Base-by-base conservation (phyloP, 495 filamentous ascomycete species). In the Parmelia sp. region DNA sequence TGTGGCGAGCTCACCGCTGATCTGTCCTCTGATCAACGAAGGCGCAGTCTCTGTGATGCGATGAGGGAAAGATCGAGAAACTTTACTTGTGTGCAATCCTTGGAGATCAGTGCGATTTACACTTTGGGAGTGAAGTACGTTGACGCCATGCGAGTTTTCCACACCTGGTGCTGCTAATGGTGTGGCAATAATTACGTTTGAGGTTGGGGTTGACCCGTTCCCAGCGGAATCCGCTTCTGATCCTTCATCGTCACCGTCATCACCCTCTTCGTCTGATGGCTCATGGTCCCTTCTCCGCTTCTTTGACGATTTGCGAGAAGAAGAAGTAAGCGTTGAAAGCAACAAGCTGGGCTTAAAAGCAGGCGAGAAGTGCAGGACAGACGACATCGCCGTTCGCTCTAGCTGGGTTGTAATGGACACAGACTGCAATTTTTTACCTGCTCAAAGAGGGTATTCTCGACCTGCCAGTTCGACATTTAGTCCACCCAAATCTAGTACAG, bases 41-140 rank as follows among this genome's bases (percentile, higher is more conserved):
- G 27, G 27, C 23, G 40, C 27, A 58, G 37, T 17, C 45, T 31
- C 40, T 51, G 36, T 31, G 47, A 47, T 36, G 17, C 23, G 33
- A 53, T 60, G 56, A 1, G 12, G 27, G 35, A 49, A 69, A 19
- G 51, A 74, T 71, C 80, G 80, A 0, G 80, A 80, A 33, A 79
- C 84, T 58, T 73, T 61, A 15, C 75, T 77, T 35, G 71, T 67
- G 3, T 79, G 80, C 21, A 82, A 51, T 60, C 78, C 73, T 57
- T 79, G 64, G 57, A 81, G 70, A 27, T 78, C 71, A 33, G 75
- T 61, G 21, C 81, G 75, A 49, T 80, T 80, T 15, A 79, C 81
- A 21, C 76, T 65, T 57, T 76, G 75, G 61, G 81, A 83, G 64
- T 83, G 80, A 56, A 70, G 72, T 11, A 76, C 72, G 65, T 82